Conservation (phyloP, 495 filamentous ascomycete genomes). For the Xylaria telfairii region DNA sequence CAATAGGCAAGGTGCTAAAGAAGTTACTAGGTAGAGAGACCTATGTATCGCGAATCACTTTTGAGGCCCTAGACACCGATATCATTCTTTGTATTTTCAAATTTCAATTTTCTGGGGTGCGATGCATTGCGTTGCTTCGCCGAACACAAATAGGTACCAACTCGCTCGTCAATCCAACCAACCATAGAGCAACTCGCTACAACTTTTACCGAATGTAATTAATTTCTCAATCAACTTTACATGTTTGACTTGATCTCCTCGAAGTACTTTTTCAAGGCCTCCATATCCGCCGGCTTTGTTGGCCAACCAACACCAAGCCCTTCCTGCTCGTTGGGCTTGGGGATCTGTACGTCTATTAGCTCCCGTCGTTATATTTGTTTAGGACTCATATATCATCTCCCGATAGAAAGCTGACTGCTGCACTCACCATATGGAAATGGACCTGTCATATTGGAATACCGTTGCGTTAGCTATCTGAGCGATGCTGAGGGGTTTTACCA, state of each 20-base stretch:
- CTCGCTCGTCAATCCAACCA: slow-evolving; percentile 8
- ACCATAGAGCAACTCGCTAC: neutral
- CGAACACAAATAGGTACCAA: neutral
- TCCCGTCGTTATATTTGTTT: neutral
- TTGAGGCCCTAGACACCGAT: neutral
- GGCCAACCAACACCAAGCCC: slow-evolving; percentile 86
- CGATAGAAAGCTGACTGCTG: neutral
- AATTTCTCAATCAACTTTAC: slow-evolving; percentile 49
- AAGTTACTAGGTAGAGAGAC: neutral
- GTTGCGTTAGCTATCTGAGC: neutral
- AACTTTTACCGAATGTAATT: neutral
- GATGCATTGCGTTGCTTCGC: neutral
- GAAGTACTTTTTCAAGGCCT: slow-evolving; percentile 75
- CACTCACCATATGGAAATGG: slow-evolving; percentile 87
- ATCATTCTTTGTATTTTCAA: neutral
- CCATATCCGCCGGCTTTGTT: slow-evolving; percentile 76
- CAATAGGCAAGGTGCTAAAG: neutral
- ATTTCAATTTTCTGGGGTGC: neutral
- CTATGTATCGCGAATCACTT: slow-evolving; percentile 1
- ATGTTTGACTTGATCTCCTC: slow-evolving; percentile 91
- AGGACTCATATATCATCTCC: neutral
- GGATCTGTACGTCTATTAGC: slow-evolving; percentile 66
- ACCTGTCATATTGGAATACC: slow-evolving; percentile 56
- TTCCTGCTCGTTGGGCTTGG: slow-evolving; percentile 87
- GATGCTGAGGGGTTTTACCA: neutral